Conservation (phyloP, 2,329 filamentous ascomycete species). For the Colletotrichum sp. region DNA sequence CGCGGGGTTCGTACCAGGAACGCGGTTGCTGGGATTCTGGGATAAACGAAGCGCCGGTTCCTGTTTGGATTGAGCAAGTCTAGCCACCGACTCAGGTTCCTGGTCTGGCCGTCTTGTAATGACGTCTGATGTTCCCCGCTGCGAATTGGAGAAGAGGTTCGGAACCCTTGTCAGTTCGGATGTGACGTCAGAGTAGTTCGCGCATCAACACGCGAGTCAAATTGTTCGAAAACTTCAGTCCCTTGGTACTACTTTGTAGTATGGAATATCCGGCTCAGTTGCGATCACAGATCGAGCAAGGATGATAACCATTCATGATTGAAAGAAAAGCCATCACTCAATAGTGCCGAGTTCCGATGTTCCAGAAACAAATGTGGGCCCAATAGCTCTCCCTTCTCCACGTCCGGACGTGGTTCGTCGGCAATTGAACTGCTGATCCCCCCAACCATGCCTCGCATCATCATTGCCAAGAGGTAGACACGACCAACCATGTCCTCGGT, state of each 20-base stretch:
- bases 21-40: background rate
- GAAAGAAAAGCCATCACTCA: background rate
- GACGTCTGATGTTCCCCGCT: background rate
- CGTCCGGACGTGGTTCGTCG: background rate
- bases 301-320: fast-evolving
- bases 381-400: background rate
- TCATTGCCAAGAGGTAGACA: background rate
- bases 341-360: background rate
- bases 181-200: background rate
- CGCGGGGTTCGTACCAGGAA: background rate
- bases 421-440: background rate
- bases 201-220: background rate
- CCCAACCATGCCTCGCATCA: background rate
- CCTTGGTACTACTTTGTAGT: too few relatives aligned
- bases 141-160: background rate
- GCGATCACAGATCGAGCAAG: background rate
- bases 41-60: background rate
- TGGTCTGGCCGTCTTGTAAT: background rate
- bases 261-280: too few relatives aligned
- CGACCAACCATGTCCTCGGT: background rate
- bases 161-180: background rate
- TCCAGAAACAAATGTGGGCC: background rate
- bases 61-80: background rate
- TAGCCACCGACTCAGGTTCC: background rate
- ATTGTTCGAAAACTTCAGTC: too few relatives aligned